Base-by-base conservation (phyloP, 179 eudicot genomes). In the Corrigiola litoralis region DNA sequence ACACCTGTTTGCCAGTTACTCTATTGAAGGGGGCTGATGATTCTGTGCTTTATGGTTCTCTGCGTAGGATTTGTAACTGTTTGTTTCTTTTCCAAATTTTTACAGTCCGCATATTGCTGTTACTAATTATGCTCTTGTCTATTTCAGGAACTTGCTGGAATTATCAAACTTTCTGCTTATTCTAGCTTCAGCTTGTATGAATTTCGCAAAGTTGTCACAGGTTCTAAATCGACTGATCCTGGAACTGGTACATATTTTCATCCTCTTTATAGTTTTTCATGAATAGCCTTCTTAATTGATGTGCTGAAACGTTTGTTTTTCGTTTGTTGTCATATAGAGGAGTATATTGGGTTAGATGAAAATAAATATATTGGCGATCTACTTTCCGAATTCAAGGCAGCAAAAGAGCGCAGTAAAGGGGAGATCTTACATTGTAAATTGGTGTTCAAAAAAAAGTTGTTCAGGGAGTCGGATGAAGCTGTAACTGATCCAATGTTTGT, bases 381-480 rank as follows among this genome's bases (percentile, higher is more conserved):
- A 58, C 82, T 95, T 54, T 82, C 97, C 44, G 99, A 95, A 63
- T 95, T 95, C 75, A 95, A 91, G 76, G 86, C 96, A 56, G 84
- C 96, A 46, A 95, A 95, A 77, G 97, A 95, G 61, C 85, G 96
- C 20, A 88, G 88, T 75, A 95, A 92, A 73, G 99, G 99, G 69
- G 97, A 95, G 68, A 86, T 88, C 46, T 79, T 91, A 77, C 99
- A 95, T 58, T 95, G 88, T 78, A 95, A 95, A 65, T 67, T 95
- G 79, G 89, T 84, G 51, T 95, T 95, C 69, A 91, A 95, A 74
- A 91, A 92, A 72, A 95, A 85, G 84, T 77, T 88, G 40, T 95
- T 95, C 71, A 85, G 99, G 57, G 99, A 95, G 72, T 86, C 97
- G 17, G 99, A 95, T 81, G 97, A 95, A 78, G 84, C 95, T 75